These are phyloP conservation scores for Cordyceps cateniannulata DNA, from an alignment of 2,329 filamentous ascomycete genomes.

Conservation along the genomic window DNA sequence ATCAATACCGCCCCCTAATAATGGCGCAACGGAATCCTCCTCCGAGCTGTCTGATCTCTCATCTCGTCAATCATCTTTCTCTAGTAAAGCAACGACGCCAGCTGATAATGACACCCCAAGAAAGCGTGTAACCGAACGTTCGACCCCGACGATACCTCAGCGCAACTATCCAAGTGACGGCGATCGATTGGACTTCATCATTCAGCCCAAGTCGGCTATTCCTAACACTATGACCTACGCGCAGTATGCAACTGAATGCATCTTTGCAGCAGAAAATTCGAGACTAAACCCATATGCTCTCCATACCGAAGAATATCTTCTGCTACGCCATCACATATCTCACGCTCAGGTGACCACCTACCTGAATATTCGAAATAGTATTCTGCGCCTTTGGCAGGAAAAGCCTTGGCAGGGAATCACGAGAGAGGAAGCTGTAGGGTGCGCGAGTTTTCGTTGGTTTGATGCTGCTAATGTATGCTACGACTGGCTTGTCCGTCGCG, in stretches of 20 bases:
- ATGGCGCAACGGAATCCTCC: slow-evolving; percentile 32
- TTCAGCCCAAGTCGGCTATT: slow-evolving; percentile 75
- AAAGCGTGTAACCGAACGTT: slow-evolving; percentile 18
- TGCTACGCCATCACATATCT: slow-evolving; percentile 76
- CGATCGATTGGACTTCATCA: slow-evolving; percentile 43
- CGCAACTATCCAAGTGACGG: slow-evolving; percentile 23
- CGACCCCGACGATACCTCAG: not conserved
- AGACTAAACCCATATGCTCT: slow-evolving; percentile 84
- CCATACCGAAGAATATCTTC: slow-evolving; percentile 74
- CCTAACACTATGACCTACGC: slow-evolving; percentile 64
- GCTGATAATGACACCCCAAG: slow-evolving; percentile 33
- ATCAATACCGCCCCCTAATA: not conserved
- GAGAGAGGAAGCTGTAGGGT: slow-evolving; percentile 80
- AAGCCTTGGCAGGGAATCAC: slow-evolving; percentile 80
- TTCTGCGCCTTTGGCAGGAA: slow-evolving; percentile 80
- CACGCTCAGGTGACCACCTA: slow-evolving; percentile 90
- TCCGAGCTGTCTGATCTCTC: slow-evolving; percentile 53
- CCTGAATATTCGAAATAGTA: slow-evolving; percentile 91
- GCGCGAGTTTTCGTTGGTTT: slow-evolving; percentile 84
- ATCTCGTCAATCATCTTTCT: slow-evolving; percentile 46
- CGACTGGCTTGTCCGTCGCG: slow-evolving; percentile 83
- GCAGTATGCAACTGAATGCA: slow-evolving; percentile 87
- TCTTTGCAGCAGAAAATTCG: slow-evolving; percentile 82
- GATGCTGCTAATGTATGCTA: slow-evolving; percentile 82
- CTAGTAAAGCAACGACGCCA: slow-evolving; percentile 60